phyloP scores from a whole-genome alignment of 768 basidiomycete species.

The Boletus coccyginus region DNA sequence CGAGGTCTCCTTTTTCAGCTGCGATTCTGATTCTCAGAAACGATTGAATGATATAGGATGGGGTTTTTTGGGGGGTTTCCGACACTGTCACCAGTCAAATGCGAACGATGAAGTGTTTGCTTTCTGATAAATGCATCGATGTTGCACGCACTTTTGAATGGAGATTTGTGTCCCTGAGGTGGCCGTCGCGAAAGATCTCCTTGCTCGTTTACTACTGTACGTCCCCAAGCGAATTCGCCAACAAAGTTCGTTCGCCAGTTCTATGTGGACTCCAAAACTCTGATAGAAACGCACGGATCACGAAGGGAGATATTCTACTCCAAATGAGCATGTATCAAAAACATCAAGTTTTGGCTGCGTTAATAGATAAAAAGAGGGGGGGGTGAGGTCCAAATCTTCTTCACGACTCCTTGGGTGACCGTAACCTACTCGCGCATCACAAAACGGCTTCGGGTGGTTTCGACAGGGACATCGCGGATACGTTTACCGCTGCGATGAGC shows the following conservation, averaged over 20 bases:
- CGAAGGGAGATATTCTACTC: neutral
- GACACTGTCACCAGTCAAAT: neutral
- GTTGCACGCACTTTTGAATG: no score
- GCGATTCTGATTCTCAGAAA: no score
- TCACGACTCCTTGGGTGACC: neutral
- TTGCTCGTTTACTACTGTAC: no score
- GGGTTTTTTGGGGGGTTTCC: no score
- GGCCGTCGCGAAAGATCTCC: no score
- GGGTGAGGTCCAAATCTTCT: no score
- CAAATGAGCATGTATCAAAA: neutral
- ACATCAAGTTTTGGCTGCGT: neutral
- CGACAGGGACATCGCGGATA: conserved; percentile 6
- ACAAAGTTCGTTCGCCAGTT: no score
- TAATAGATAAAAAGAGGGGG: neutral
- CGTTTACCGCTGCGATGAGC: conserved; percentile 16
- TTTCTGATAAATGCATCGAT: neutral
- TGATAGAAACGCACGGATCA: neutral
- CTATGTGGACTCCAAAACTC: neutral
- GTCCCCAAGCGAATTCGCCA: no score
- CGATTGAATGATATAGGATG: no score
- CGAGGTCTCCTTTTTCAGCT: no score
- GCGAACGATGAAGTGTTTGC: neutral
- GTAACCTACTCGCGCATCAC: neutral
- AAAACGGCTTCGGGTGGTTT: conserved; percentile 2
- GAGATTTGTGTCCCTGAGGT: no score